phyloP scores from a whole-genome alignment of 441 rosid species.

The Dalechampia spathulata region DNA sequence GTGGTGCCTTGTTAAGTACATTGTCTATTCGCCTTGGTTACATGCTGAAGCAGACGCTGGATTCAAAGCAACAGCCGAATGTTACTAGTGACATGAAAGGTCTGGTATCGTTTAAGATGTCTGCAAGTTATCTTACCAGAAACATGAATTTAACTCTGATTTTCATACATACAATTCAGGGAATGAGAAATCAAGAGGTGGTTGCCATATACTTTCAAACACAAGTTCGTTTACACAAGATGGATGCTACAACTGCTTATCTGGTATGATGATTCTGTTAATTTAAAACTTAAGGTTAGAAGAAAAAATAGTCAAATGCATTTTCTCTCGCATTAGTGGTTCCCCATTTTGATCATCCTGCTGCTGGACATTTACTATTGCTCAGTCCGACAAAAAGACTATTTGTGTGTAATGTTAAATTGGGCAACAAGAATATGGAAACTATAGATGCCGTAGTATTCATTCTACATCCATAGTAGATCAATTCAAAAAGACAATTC shows the following conservation, averaged over 20 bases:
- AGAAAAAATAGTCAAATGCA: too few species aligned
- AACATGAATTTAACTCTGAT: constrained; percentile 8
- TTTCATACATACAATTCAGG: constrained; percentile 11
- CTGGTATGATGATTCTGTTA: too few species aligned
- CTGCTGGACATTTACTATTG: neutral
- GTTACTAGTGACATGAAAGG: constrained; percentile 36
- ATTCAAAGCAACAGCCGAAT: constrained; percentile 43
- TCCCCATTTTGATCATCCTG: neutral
- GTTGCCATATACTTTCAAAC: too few species aligned
- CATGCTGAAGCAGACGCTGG: constrained; percentile 75
- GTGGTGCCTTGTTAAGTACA: constrained; percentile 90
- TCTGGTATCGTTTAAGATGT: constrained; percentile 11
- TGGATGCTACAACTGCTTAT: too few species aligned
- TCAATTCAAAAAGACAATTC: neutral
- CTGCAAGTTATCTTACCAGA: constrained; percentile 2
- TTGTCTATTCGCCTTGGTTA: constrained; percentile 78
- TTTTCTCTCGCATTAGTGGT: neutral
- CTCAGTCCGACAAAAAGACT: too few species aligned
- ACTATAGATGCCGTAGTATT: neutral
- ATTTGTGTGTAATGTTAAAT: too few species aligned
- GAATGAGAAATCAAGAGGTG: too few species aligned
- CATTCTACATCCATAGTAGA: neutral
- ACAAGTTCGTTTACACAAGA: too few species aligned
- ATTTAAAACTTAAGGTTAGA: too few species aligned
- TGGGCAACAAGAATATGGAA: too few species aligned